Evolutionary conservation across 495 filamentous ascomycete species (phyloP), one percentile per base, ranked within the genome.

Genomic region (Penicillium macrosclerotiorum): DNA sequence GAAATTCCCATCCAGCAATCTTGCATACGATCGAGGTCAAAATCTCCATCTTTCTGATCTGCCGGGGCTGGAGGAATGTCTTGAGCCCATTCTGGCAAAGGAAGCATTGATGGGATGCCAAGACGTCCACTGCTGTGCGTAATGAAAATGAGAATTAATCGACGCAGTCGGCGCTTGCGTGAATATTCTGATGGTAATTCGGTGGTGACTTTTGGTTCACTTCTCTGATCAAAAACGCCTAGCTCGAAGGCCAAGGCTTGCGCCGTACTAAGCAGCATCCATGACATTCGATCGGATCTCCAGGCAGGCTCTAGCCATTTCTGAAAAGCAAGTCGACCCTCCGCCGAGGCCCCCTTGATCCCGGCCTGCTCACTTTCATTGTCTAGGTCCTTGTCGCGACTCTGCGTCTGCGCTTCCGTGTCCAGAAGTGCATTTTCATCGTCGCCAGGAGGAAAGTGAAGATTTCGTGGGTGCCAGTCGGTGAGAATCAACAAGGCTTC

Each of bases 291-390:
- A 51, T 98, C 93, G 48, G 89, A 95, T 51, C 92, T 74, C 88
- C 90, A 91, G n/a, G 89, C 90, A 12, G 93, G 93, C 62, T 97
- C 93, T 23, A 95, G 79, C 88, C 93, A 97, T 59, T 89, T 90
- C 57, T 90, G 89, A 41, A 96, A 92, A 18, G 86, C 81, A 9
- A 75, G 64, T 79, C 70, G 62, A 12, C 70, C 77, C 40, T 75
- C 74, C 6, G 82, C 79, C 8, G 84, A 72, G 4, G 72, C 60
- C 8, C 52, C 56, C 27, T 55, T 57, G 36, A 55, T 57, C 23
- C 44, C 45, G 8, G 39, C 47, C 30, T 52, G 43, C 4, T 74
- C 72, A 11, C 57, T 55, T 9, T 76, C 75, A 30, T 57, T 57
- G 3, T 68, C 65, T 14, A 63, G 13, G 18, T 71, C 67, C 37